Evolutionary conservation across 768 basidiomycete genomes (phyloP), one percentile per base, ranked within the genome.

Genomic region (Auriculariales sp.): DNA sequence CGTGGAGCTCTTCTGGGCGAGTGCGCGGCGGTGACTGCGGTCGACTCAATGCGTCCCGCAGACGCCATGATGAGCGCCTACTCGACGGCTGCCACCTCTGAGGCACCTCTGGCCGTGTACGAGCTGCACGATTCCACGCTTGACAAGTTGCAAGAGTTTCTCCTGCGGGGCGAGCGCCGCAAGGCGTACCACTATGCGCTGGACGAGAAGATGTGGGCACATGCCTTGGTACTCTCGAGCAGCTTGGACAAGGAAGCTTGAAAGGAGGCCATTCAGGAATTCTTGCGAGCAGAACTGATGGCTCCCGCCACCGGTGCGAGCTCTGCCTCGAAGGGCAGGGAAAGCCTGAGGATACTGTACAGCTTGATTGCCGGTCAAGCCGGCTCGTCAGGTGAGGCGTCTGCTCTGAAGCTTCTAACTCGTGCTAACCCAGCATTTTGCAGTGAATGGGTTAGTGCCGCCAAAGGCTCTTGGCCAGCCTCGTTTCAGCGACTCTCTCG

Each of bases 161-260:
- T 99, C 14, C 64, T 92, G 9, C 76, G 78, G 51, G 95, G 94
- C 14, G 81, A 95, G 57, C 82, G 89, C 30, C 78, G 77, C 19
- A 78, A 82, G 54, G 95, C 95, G 1, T 91, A 86, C 60, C 79
- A 80, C 51, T 92, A 79, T 61, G 94, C 95, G 2, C 70, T 89
- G 35, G 86, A 93, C 52, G 77, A 91, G 63, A 83, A 77, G 58
- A 64, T 98, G 34, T 99, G 94, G 93, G 81, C 89, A 1, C 95
- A 99, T 63, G 94, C 95, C 2, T 79, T 98, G 77, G 64, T 98
- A 49, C 91, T 99, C 54, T 80, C 94, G 9, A 93, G 87, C 58
- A 83, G 86, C 49, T 75, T 95, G 47, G 94, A 94, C 62, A 88
- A 86, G 56, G 92, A 95, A 27, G 73, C 87, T 2, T 98, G 91